Evolutionary conservation across 768 basidiomycete species (phyloP), one percentile per base, ranked within the genome.

Genomic region (Trametes sanguinea): DNA sequence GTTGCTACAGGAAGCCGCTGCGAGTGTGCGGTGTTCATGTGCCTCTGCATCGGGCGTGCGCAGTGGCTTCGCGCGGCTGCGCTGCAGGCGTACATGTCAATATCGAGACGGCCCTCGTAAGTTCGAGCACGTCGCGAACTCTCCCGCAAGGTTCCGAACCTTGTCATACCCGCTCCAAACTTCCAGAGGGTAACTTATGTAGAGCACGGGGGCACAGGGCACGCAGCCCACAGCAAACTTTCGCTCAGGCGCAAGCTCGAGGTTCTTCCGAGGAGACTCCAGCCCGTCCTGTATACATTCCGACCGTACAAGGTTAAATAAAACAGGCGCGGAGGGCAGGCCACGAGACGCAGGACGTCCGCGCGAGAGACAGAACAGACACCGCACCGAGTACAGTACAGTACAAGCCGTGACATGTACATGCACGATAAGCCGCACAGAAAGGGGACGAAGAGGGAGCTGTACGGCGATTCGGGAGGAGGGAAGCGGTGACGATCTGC

Each of bases 261-360:
- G 44, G 61, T 52, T 51, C 50, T 40, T 53, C 61, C 61, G 61
- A 62, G 50, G 54, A 62, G 55, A 43, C 61, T 53, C 61, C 61
- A 46, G 51, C 48, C 8, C 35, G 33, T 8, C 40, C 53, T 32
- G 45, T 51, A 56, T 56, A 22, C 48, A 50, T 50, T 50, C 48
- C 54, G 54, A 51, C 50, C 48, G 39, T 44, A 58, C 57, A 51
- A 57, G 46, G 44, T 55, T 51, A 61, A 56, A 51, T 55, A 62
- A 62, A 62, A 62, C 50, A 45, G 45, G 30, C 17, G 40, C 52
- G 14, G 27, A 45, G 39, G 43, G 58, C 32, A 17, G 51, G 13
- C 47, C 43, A 33, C 45, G 45, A 32, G 35, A 8, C 45, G 16
- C 43, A 22, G 33, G 30, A 35, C 13, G 32, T 27, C n/a, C n/a